Base-by-base conservation (phyloP, 2,329 filamentous ascomycete genomes). In the Ophiostoma piceae region DNA sequence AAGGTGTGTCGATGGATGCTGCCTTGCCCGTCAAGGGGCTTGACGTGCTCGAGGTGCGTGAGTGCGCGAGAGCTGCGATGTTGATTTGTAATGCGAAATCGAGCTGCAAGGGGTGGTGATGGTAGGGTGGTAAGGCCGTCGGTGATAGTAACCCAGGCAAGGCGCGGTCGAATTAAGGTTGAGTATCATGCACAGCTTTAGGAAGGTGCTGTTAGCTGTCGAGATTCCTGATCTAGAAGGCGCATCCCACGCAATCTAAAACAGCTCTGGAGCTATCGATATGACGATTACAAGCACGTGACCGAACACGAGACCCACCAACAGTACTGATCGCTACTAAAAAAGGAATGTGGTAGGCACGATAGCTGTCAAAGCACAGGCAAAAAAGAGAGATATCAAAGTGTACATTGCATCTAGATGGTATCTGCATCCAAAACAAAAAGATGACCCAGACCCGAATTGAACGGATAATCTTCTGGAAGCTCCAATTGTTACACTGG, bases 391-490 rank as follows among this genome's bases (percentile, higher is more conserved):
- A 43, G 16, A 43, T 43, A 47, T 8, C 7, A 1, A 14, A 7
- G 2, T 41, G 11, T 41, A 41, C 9, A 14, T 12, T 12, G 3
- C 39, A 12, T 41, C 39, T 14, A 14, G 3, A 41, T 14, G 3
- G 12, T 41, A 14, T 41, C 12, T 14, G 12, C 9, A 29, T 68
- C 8, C 32, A 47, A 12, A 67, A 62, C 29, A 62, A 47, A 35
- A 47, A 67, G 39, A 35, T 71, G 70, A 71, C 60, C 70, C 70
- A 71, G 70, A 66, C 70, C 70, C 70, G 70, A 71, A 71, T 71
- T 68, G 70, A 71, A 71, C 70, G 70, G 70, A 71, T 66, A 69
- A 69, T 71, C 70, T 71, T 71, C 70, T 68, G 70, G 70, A 71
- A 65, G 54, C 67, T 54, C 70, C 70, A 71, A 60, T 70, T 67